Evolutionary conservation across 176 grass and related monocot species (phyloP).

Genomic region (Oryza glumipatula): DNA sequence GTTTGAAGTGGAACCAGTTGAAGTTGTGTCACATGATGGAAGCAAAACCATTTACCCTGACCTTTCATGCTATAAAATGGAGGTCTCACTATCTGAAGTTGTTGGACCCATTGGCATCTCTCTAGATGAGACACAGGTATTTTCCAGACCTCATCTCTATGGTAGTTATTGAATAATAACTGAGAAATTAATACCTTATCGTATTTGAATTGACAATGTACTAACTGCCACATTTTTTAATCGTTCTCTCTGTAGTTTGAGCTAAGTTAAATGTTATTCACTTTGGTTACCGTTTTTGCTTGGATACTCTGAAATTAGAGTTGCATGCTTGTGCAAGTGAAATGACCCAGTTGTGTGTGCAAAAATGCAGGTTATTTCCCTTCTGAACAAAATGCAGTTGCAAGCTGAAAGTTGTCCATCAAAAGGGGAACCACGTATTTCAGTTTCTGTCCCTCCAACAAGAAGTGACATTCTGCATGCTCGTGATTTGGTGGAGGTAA

Average conservation of each 20-base stretch:
- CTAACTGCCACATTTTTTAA: not conserved
- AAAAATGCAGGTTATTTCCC: conserved; percentile 71
- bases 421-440: conserved; percentile 47
- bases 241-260: conserved; percentile 11
- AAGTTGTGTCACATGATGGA: conserved; percentile 73
- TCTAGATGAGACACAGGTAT: conserved; percentile 70
- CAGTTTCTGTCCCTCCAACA: conserved; percentile 75
- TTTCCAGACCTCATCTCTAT: not conserved
- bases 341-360: conserved; percentile 19
- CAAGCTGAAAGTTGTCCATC: conserved; percentile 58
- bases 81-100: conserved; percentile 77
- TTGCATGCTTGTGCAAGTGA: conserved; percentile 14
- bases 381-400: conserved; percentile 97
- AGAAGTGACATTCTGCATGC: conserved; percentile 84
- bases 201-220: conserved; percentile 15
- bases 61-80: conserved; percentile 85
- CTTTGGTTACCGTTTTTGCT: not conserved
- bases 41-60: conserved; percentile 74
- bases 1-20: conserved; percentile 94
- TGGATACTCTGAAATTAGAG: conserved; percentile 23
- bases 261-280: conserved; percentile 24
- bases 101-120: conserved; percentile 86
- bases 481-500: conserved; percentile 73
- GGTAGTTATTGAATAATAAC: conserved; percentile 15
- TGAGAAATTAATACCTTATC: not conserved